Evolutionary conservation across 305 asterid species (phyloP), one percentile per base, ranked within the genome.

Genomic region (Andrographis paniculata): DNA sequence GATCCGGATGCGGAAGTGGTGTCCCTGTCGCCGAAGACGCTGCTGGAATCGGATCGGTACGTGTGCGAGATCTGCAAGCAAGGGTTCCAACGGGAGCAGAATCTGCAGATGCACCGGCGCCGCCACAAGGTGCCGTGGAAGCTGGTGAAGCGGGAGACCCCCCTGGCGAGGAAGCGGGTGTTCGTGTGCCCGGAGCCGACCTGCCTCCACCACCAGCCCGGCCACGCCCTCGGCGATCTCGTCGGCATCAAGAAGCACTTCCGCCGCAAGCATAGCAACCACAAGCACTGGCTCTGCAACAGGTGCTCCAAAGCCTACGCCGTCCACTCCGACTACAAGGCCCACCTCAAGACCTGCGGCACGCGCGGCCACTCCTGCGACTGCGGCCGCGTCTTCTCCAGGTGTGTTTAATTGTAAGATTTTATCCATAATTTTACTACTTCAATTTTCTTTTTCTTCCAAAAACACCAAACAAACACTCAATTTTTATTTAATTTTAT

Each of bases 1-100:
- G 96, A 87, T 87, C 96, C 96, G 30, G 96, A 87, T 67, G 96
- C 96, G 9, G 95, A 87, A 50, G 95, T 87, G 50, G 87, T 87
- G 21, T 79, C 82, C 0, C 72, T 84, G 0, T 84, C 97, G 0
- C 97, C 97, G 0, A 75, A 77, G 45, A 87, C 97, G 18, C 66
- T 87, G 0, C 54, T 87, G 41, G 97, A 87, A 63, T 87, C 94
- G 51, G 94, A 87, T 48, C 73, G 89, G 46, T 87, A 87, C 58
- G 85, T 87, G 14, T 87, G 97, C 23, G 97, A 87, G 95, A 87
- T 87, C 87, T 87, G 95, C 74, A 81, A 71, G 64, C 94, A 81
- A 45, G 95, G 95, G 19, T 87, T 87, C 55, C 95, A 84, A 52
- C 78, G 95, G 0, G 97, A 87, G 54, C 97, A 87, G 72, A 87